Conservation (phyloP, 2,329 filamentous ascomycete genomes). For the Scedosporium aurantiacum region DNA sequence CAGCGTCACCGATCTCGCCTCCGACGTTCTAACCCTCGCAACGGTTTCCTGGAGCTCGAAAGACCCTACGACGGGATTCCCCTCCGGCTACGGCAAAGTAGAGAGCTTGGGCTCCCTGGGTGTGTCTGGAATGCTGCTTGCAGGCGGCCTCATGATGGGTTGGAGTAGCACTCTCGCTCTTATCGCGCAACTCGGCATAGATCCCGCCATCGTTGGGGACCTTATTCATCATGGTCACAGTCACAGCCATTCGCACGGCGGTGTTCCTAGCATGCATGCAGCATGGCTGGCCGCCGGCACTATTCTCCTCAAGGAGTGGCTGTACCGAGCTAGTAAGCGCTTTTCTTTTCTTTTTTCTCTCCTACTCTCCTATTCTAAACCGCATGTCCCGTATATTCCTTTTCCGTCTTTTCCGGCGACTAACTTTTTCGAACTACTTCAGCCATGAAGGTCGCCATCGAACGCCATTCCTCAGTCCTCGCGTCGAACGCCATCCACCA, state of each 20-base stretch:
- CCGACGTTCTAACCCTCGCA: constrained; percentile 84
- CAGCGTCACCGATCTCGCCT: constrained; percentile 87
- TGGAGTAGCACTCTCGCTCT: constrained; percentile 49
- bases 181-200: constrained; percentile 10
- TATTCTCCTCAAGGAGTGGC: constrained; percentile 89
- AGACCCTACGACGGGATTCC: constrained; percentile 72
- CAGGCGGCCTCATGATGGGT: constrained; percentile 87
- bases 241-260: constrained; percentile 47
- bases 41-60: constrained; percentile 91
- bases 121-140: constrained; percentile 81
- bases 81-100: constrained; percentile 91
- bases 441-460: constrained; percentile 92
- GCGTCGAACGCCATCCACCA: constrained; percentile 96
- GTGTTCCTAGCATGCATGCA: constrained; percentile 76
- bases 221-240: constrained; percentile 56
- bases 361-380: background rate
- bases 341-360: background rate
- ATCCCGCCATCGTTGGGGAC: constrained; percentile 52
- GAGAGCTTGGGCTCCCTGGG: constrained; percentile 90
- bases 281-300: constrained; percentile 89
- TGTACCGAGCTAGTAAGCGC: constrained; percentile 82
- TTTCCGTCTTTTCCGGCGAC: constrained; percentile 8
- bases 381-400: background rate
- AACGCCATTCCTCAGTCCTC: constrained; percentile 90
- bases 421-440: constrained; percentile 5